These are phyloP conservation scores for Arthroderma uncinatum DNA, from an alignment of 2,329 filamentous ascomycete species.

Conservation along the genomic window DNA sequence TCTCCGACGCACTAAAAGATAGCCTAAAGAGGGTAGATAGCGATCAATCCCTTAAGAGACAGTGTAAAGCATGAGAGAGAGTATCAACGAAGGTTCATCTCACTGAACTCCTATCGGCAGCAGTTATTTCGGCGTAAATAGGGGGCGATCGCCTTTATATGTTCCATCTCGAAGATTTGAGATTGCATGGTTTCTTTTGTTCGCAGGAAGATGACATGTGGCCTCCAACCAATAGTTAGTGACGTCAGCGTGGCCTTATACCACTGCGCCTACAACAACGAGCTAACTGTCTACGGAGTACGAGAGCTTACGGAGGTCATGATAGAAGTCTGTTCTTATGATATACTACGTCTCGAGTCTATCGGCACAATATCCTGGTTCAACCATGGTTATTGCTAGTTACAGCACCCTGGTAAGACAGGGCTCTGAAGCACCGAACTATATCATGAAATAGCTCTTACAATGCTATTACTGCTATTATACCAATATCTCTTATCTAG, in stretches of 20 bases:
- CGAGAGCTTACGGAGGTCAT: no score
- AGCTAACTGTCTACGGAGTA: no score
- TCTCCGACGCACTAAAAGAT: background rate
- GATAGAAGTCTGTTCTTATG: no score
- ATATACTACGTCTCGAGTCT: background rate
- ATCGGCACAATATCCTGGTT: no score
- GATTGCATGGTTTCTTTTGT: background rate
- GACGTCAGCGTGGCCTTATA: background rate
- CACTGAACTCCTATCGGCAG: background rate
- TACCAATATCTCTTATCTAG: no score
- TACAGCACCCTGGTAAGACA: background rate
- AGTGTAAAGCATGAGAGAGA: background rate
- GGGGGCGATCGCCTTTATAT: background rate
- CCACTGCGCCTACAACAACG: no score
- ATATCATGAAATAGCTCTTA: no score
- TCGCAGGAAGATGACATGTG: slow-evolving; percentile 9
- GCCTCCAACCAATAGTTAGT: slow-evolving; percentile 5
- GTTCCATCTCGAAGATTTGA: background rate
- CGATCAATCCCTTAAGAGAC: background rate
- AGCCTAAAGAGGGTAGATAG: background rate
- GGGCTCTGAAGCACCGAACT: no score
- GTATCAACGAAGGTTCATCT: background rate
- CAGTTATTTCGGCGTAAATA: background rate
- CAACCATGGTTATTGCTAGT: background rate
- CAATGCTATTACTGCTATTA: no score